Percentiles rank a stretch among this genome's conserved stretches.
Conservation (phyloP, 805 yeast genomes). For the Sporopachydermia lactativora region DNA sequence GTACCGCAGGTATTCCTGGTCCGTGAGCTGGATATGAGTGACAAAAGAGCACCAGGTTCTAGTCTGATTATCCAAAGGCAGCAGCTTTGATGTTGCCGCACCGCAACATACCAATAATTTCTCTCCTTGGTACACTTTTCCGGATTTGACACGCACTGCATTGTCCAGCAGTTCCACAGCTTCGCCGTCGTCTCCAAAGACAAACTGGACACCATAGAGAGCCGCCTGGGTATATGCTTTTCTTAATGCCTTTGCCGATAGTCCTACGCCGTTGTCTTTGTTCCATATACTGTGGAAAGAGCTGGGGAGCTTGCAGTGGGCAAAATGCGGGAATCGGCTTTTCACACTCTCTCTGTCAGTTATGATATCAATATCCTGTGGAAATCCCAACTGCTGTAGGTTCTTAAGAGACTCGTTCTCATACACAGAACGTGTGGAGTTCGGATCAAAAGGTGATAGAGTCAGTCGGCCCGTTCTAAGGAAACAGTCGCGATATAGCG, state of each 20-base stretch:
- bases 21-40: conserved; percentile 23
- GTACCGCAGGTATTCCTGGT: conserved; percentile 21
- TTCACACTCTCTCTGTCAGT: background rate
- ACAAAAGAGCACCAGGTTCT: conserved; percentile 21
- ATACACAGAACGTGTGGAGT: background rate
- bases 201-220: conserved; percentile 6
- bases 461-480: conserved; percentile 21
- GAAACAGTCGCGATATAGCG: conserved; percentile 18
- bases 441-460: conserved; percentile 8
- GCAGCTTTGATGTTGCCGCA: conserved; percentile 22
- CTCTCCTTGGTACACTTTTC: conserved; percentile 19
- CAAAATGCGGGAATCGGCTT: background rate
- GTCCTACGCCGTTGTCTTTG: conserved; percentile 17
- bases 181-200: background rate
- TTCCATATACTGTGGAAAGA: conserved; percentile 18
- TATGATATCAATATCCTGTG: background rate
- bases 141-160: conserved; percentile 12
- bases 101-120: conserved; percentile 23
- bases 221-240: conserved; percentile 14
- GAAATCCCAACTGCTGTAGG: background rate
- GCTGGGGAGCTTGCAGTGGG: conserved; percentile 2
- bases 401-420: background rate
- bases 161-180: conserved; percentile 4
- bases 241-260: conserved; percentile 16
- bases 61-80: conserved; percentile 19